These are phyloP conservation scores for Phytophthora lateralis DNA, from an alignment of 352 stramenopile species.

Conservation along the genomic window DNA sequence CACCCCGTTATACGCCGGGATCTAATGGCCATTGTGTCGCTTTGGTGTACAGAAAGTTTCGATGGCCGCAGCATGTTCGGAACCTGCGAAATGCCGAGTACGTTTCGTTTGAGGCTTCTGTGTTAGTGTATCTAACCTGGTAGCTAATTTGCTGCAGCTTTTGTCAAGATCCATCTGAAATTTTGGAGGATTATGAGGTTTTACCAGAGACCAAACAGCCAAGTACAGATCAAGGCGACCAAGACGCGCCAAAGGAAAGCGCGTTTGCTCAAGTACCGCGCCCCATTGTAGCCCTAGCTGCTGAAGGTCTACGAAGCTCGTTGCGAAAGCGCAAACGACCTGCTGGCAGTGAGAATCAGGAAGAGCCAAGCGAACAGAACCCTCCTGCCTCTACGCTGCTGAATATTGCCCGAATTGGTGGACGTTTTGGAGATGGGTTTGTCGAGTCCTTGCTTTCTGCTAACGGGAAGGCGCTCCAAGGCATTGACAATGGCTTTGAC, in stretches of 20 bases:
- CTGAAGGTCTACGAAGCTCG: conserved; percentile 27
- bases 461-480: conserved; percentile 56
- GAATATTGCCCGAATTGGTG: conserved; percentile 37
- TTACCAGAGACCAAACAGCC: conserved; percentile 2
- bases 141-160: conserved; percentile 42
- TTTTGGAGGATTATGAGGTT: conserved; percentile 60
- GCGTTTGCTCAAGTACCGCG: conserved; percentile 48
- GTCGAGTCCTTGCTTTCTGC: conserved; percentile 50
- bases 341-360: conserved; percentile 1
- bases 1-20: not conserved
- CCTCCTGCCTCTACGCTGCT: conserved; percentile 29
- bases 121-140: not conserved
- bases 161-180: conserved; percentile 48
- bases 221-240: not conserved
- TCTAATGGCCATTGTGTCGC: not conserved
- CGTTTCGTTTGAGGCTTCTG: conserved; percentile 11
- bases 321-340: conserved; percentile 52
- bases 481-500: conserved; percentile 22
- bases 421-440: conserved; percentile 47
- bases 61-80: conserved; percentile 67
- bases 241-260: conserved; percentile 14
- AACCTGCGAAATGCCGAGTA: conserved; percentile 70
- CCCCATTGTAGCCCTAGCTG: conserved; percentile 45
- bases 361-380: conserved; percentile 3
- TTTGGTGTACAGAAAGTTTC: conserved; percentile 62